Evolutionary conservation across 2,329 filamentous ascomycete species (phyloP).

Genomic region (Clarireedia hainanense): DNA sequence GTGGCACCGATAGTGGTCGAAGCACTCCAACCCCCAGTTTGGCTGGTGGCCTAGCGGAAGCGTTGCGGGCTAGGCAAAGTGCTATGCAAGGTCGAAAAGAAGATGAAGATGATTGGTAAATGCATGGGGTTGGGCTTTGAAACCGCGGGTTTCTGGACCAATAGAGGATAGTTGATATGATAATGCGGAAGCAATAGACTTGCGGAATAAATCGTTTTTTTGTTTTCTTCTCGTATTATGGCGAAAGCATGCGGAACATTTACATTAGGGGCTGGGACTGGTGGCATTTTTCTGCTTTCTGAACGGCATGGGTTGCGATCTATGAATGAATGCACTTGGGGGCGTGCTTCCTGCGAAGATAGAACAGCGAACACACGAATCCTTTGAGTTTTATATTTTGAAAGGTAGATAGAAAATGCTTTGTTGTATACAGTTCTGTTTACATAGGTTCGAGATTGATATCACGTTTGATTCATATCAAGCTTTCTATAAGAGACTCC

Average conservation of each 20-base stretch:
- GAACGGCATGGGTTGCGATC: neutral
- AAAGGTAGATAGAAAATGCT: neutral
- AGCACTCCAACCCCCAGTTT: slow-evolving; percentile 67
- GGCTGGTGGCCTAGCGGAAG: slow-evolving; percentile 68
- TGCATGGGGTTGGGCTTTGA: neutral
- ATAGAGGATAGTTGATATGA: neutral
- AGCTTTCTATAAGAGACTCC: too few species aligned
- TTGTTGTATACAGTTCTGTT: slow-evolving; percentile 8
- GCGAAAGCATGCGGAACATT: neutral
- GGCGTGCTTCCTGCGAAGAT: neutral
- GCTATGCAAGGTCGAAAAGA: slow-evolving; percentile 40
- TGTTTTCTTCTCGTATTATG: neutral
- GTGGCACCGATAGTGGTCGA: slow-evolving; percentile 52
- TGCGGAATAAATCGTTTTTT: neutral
- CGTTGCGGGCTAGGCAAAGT: slow-evolving; percentile 67
- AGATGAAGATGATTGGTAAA: slow-evolving; percentile 30
- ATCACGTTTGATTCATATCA: neutral
- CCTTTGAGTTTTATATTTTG: neutral
- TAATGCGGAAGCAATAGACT: neutral
- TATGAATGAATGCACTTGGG: neutral
- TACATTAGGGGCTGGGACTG: neutral
- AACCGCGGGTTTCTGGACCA: too few species aligned
- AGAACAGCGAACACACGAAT: neutral
- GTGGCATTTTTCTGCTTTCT: neutral
- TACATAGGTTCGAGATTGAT: neutral